Conservation (phyloP, 495 filamentous ascomycete species). For the Talaromyces wortmannii region DNA sequence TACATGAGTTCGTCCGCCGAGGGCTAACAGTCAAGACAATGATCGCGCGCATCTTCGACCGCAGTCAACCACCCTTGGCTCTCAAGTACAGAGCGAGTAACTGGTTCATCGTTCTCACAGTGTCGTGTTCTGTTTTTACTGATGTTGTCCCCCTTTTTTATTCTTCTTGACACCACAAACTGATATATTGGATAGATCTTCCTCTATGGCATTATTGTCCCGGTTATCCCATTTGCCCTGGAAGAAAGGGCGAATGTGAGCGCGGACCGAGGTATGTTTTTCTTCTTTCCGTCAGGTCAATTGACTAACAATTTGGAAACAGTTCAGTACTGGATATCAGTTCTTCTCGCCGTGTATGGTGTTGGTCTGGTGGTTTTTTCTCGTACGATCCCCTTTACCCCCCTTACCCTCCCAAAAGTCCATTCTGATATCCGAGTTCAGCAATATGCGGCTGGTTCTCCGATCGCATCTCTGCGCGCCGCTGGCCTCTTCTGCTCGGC, state of each 20-base stretch:
- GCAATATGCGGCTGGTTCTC: conserved; percentile 8
- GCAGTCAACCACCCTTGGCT: background rate
- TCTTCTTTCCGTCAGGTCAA: background rate
- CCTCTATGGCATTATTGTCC: conserved; percentile 23
- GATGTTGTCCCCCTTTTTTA: conserved; percentile 1
- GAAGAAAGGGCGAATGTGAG: conserved; percentile 7
- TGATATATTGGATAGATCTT: conserved; percentile 7
- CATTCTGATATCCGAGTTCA: background rate
- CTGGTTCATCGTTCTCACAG: conserved; percentile 4
- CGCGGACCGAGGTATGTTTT: background rate
- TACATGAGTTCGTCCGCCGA: no score
- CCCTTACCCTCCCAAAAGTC: background rate
- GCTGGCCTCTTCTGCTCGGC: conserved; percentile 51
- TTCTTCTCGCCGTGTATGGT: conserved; percentile 5
- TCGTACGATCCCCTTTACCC: conserved; percentile 5
- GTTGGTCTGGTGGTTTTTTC: conserved; percentile 2
- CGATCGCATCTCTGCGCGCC: conserved; percentile 25
- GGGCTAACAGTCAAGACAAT: background rate
- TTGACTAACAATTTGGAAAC: background rate
- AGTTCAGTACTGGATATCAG: conserved; percentile 9
- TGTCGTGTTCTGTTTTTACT: conserved; percentile 4
- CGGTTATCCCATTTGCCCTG: conserved; percentile 22
- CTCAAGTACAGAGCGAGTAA: conserved; percentile 1
- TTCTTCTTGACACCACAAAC: background rate
- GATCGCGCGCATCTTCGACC: background rate